Conservation (phyloP, 176 grass and related monocot genomes). For the sorghum (Sorghum bicolor) region DNA sequence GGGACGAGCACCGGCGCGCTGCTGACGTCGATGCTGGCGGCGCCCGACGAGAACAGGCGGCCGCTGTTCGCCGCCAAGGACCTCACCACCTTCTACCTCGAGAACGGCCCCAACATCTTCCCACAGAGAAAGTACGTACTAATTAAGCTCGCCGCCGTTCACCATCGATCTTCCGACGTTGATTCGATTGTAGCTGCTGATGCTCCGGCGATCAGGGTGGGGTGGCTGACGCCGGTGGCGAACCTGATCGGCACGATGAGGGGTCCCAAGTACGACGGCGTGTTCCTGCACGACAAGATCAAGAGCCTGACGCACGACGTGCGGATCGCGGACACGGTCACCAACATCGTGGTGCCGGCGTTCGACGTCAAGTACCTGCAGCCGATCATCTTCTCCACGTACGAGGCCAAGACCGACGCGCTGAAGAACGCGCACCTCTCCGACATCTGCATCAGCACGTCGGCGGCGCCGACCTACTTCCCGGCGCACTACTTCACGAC, state of each 20-base stretch:
- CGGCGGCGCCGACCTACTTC: slow-evolving; percentile 67
- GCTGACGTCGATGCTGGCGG: slow-evolving; percentile 53
- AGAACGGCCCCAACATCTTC: slow-evolving; percentile 66
- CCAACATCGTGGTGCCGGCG: slow-evolving; percentile 57
- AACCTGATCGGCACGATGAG: not conserved
- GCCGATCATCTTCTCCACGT: slow-evolving; percentile 61
- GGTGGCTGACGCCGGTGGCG: not conserved
- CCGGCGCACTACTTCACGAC: no score
- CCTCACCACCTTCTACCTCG: slow-evolving; percentile 50
- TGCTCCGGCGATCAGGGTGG: not conserved
- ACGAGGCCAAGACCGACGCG: slow-evolving; percentile 31
- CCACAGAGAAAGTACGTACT: slow-evolving; percentile 30
- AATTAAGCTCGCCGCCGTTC: no score
- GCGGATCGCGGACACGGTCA: slow-evolving; percentile 38
- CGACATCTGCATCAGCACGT: slow-evolving; percentile 73
- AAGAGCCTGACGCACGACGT: slow-evolving; percentile 19
- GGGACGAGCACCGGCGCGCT: slow-evolving; percentile 67
- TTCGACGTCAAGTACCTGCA: slow-evolving; percentile 61
- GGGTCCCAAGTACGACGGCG: slow-evolving; percentile 62
- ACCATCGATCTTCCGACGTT: no score
- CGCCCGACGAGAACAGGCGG: slow-evolving; percentile 36
- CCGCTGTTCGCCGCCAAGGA: slow-evolving; percentile 62
- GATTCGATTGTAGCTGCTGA: no score
- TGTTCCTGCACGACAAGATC: slow-evolving; percentile 51
- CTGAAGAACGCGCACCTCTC: slow-evolving; percentile 59